phyloP scores from a whole-genome alignment of 805 yeast genomes.

The Wickerhamomyces rabaulensis region DNA sequence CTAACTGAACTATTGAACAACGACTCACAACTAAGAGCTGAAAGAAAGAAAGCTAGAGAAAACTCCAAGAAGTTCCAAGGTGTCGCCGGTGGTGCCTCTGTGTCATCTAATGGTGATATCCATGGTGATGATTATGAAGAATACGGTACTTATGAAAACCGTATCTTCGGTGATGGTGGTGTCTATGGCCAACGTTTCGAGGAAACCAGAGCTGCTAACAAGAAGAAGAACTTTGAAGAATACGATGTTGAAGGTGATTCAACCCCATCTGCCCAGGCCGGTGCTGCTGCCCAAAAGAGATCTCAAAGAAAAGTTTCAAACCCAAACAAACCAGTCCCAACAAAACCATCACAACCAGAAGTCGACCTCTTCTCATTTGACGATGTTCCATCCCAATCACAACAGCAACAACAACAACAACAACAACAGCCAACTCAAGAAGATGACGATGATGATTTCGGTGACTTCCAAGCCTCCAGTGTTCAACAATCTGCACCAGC shows the following conservation, averaged over 20 bases:
- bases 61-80: slow-evolving; percentile 81
- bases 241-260: slow-evolving; percentile 41
- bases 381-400: slow-evolving; percentile 20
- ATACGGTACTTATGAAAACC: slow-evolving; percentile 35
- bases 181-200: slow-evolving; percentile 63
- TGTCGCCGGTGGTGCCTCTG: slow-evolving; percentile 55
- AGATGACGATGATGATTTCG: slow-evolving; percentile 69
- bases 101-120: slow-evolving; percentile 19
- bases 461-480: slow-evolving; percentile 59
- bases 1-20: slow-evolving; percentile 68
- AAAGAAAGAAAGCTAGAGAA: slow-evolving; percentile 86
- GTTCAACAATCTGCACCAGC: slow-evolving; percentile 25
- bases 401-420: neutral
- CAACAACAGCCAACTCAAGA: slow-evolving; percentile 30
- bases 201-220: slow-evolving; percentile 44
- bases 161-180: slow-evolving; percentile 70
- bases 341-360: slow-evolving; percentile 16
- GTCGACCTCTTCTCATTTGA: slow-evolving; percentile 49
- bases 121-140: slow-evolving; percentile 41
- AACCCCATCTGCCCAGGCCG: slow-evolving; percentile 28
- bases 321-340: slow-evolving; percentile 29
- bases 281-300: slow-evolving; percentile 14
- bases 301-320: slow-evolving; percentile 22
- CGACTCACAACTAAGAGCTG: slow-evolving; percentile 70
- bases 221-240: slow-evolving; percentile 50